Evolutionary conservation across 1,139 yeast genomes (phyloP).

Genomic region (Blastobotrys capitulatus): DNA sequence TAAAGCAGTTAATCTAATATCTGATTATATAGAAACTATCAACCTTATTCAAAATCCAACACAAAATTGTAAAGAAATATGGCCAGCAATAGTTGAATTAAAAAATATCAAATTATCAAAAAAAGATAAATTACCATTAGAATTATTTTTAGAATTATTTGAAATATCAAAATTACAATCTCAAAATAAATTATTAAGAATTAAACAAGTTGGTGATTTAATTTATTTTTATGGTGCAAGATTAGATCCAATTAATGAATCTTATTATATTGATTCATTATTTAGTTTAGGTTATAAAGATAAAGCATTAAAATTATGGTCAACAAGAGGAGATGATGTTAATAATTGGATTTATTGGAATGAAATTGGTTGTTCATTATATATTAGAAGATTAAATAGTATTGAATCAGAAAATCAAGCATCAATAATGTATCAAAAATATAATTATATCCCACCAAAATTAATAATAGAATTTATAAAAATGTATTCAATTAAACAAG

Average conservation of each 20-base stretch:
- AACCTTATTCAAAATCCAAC: slow-evolving; percentile 9
- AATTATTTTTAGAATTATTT: slow-evolving; percentile 26
- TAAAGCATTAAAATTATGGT: slow-evolving; percentile 30
- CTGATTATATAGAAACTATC: slow-evolving; percentile 9
- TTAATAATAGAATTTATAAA: slow-evolving; percentile 23
- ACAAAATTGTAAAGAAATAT: slow-evolving; percentile 13
- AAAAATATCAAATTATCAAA: slow-evolving; percentile 3
- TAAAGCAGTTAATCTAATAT: not conserved
- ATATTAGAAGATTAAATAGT: slow-evolving; percentile 25
- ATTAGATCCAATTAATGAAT: slow-evolving; percentile 35
- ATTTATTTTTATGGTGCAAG: slow-evolving; percentile 31
- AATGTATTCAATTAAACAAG: slow-evolving; percentile 18
- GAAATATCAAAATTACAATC: slow-evolving; percentile 28
- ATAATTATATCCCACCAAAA: slow-evolving; percentile 24
- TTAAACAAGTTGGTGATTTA: slow-evolving; percentile 27
- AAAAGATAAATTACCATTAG: slow-evolving; percentile 20
- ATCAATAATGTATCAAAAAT: slow-evolving; percentile 15
- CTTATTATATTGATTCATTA: slow-evolving; percentile 32
- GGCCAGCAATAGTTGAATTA: slow-evolving; percentile 15
- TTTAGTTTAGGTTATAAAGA: slow-evolving; percentile 21
- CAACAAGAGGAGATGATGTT: slow-evolving; percentile 29
- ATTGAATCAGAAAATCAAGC: slow-evolving; percentile 24
- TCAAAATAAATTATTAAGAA: slow-evolving; percentile 13
- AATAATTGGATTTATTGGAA: slow-evolving; percentile 28
- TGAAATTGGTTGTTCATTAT: slow-evolving; percentile 31